A percentile compares a stretch with the other conserved stretches of the same genome.
Evolutionary conservation across 345 rosid genomes (phyloP).

Genomic region (Gossypium mustelinum): DNA sequence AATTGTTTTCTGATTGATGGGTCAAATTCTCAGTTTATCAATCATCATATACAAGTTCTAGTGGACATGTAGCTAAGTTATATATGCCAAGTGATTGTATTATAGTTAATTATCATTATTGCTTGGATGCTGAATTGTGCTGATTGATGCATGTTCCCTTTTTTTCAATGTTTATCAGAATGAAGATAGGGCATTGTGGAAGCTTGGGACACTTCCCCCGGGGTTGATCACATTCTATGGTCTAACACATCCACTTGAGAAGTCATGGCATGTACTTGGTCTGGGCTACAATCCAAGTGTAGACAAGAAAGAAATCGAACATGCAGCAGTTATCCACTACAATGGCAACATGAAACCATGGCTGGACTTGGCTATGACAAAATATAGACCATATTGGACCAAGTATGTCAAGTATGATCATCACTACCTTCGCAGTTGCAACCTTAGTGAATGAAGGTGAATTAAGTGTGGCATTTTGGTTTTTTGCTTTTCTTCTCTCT

Average conservation of each 20-base stretch:
- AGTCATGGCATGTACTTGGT: slow-evolving; percentile 98
- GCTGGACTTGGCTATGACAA: slow-evolving; percentile 96
- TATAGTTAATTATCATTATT: background rate
- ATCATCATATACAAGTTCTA: background rate
- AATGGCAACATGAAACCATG: slow-evolving; percentile 99
- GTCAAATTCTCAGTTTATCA: background rate
- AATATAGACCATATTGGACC: slow-evolving; percentile 85
- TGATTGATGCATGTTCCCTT: too few species aligned
- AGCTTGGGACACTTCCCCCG: slow-evolving; percentile 99
- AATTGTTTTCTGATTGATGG: background rate
- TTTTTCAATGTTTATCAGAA: slow-evolving; percentile 39
- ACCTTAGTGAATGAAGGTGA: slow-evolving; percentile 48
- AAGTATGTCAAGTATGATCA: slow-evolving; percentile 87
- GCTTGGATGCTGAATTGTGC: background rate
- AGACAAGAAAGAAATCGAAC: slow-evolving; percentile 70
- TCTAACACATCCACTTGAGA: slow-evolving; percentile 76
- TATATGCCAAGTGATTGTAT: background rate
- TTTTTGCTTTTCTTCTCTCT: slow-evolving; percentile 16
- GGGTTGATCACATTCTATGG: slow-evolving; percentile 92
- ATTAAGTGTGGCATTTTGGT: background rate
- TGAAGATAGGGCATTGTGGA: slow-evolving; percentile 90
- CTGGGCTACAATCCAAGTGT: slow-evolving; percentile 94
- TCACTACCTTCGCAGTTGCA: slow-evolving; percentile 79
- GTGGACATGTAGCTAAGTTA: background rate
- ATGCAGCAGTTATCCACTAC: slow-evolving; percentile 91